Evolutionary conservation across 2,329 filamentous ascomycete species (phyloP), one percentile per base, ranked within the genome.

Genomic region (Hypoxylon sp.): DNA sequence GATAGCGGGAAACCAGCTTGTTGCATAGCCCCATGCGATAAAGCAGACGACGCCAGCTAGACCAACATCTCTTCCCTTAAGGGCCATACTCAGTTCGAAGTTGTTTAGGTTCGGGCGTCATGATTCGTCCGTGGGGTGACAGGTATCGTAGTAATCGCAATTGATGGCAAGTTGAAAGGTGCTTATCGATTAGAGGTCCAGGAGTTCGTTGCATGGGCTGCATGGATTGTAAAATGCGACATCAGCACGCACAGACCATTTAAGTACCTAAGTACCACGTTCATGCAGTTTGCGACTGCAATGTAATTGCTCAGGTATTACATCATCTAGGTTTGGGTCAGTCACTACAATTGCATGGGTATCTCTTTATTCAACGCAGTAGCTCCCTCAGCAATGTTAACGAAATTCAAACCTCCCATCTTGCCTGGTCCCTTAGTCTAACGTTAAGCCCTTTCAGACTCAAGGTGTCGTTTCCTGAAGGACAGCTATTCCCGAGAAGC

Each of bases 1-100:
- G 71, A 98, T 83, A 64, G 89, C 82, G 29, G 95, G 94, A 74
- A 94, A 84, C 90, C 91, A 96, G 81, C 91, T 90, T 71, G 93
- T 90, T 65, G 91, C 86, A 78, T 94, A 90, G 68, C 92, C 92
- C 95, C 95, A 98, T 77, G 93, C 90, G 78, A 97, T 83, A 80
- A 97, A 93, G 78, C 84, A 86, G 78, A 85, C 88, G 77, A 91
- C 78, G 78, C 85, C 86, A 78, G 89, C 88, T 79, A 91, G 79
- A 78, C 88, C 84, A 79, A 90, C 85, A 86, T 94, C 86, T 85
- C 87, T 88, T 82, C 88, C 87, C 84, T 88, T 88, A 82, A 93
- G 84, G 85, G 88, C 89, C 91, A 91, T 89, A 80, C 75, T 82
- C 77, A 63, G 57, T 63, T 68, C 82, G 63, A 69, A 63, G 66